These are phyloP conservation scores for Trametes sp. DNA, from an alignment of 1,284 basidiomycete genomes.

Conservation along the genomic window DNA sequence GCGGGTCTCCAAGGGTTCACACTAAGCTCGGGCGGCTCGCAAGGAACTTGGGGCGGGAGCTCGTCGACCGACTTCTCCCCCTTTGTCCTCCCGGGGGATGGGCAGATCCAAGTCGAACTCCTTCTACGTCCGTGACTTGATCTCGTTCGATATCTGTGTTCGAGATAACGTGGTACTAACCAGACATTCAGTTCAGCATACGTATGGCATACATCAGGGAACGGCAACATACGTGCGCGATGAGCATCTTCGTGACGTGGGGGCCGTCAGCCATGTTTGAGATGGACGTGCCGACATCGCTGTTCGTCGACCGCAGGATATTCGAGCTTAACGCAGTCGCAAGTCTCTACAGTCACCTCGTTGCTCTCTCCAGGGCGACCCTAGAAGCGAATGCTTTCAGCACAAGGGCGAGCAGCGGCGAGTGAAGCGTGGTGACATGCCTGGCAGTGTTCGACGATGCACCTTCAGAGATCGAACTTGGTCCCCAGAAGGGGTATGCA, in stretches of 20 bases:
- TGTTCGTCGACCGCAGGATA: slow-evolving; percentile 71
- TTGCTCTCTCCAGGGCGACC: slow-evolving; percentile 85
- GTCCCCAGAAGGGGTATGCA: slow-evolving; percentile 72
- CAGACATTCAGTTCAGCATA: neutral
- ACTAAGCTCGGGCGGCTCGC: slow-evolving; percentile 34
- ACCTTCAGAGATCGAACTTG: slow-evolving; percentile 78
- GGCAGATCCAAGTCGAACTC: slow-evolving; percentile 56
- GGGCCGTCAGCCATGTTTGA: slow-evolving; percentile 81
- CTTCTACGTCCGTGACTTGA: slow-evolving; percentile 46
- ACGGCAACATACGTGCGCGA: slow-evolving; percentile 68
- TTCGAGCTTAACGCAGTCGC: slow-evolving; percentile 88
- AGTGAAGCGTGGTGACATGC: neutral
- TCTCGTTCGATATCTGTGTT: slow-evolving; percentile 53
- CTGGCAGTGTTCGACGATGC: slow-evolving; percentile 71
- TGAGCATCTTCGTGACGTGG: slow-evolving; percentile 78
- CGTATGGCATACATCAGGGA: neutral
- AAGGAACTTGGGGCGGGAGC: slow-evolving; percentile 24
- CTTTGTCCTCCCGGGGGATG: slow-evolving; percentile 58
- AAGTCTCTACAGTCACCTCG: slow-evolving; percentile 83
- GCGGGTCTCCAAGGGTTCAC: slow-evolving; percentile 35
- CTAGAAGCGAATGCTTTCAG: too few relatives aligned
- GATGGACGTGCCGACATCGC: slow-evolving; percentile 77
- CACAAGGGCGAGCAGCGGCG: neutral
- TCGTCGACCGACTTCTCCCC: slow-evolving; percentile 40
- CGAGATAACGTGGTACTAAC: slow-evolving; percentile 58